Evolutionary conservation across 2,329 filamentous ascomycete species (phyloP).

Genomic region (Aspergillus tamarii): DNA sequence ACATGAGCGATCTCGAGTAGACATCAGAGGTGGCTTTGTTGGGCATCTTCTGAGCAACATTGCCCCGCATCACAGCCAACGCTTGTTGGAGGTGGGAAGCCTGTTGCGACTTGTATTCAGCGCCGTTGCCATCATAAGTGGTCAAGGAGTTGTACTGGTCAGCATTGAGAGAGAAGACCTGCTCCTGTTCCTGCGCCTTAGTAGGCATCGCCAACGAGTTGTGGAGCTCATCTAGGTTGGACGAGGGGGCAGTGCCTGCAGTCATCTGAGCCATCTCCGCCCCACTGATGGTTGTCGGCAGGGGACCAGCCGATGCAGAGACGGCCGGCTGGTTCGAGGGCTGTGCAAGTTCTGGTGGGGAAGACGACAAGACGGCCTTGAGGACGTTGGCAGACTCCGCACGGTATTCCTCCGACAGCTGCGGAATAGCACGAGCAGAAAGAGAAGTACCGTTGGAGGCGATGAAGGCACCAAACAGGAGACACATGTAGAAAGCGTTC

Average conservation of each 20-base stretch:
- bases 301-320: conserved; percentile 26
- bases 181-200: conserved; percentile 83
- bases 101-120: conserved; percentile 42
- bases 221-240: conserved; percentile 65
- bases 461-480: conserved; percentile 94
- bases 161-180: conserved; percentile 82
- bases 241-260: conserved; percentile 31
- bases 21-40: conserved; percentile 73
- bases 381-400: conserved; percentile 52
- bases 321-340: conserved; percentile 49
- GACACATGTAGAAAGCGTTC: conserved; percentile 85
- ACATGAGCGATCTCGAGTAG: conserved; percentile 88
- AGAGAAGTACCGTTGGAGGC: conserved; percentile 77
- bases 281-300: conserved; percentile 39
- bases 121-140: conserved; percentile 61
- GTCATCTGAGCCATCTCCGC: conserved; percentile 46
- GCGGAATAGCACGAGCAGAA: conserved; percentile 58
- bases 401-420: conserved; percentile 51
- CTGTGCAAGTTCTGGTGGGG: conserved; percentile 52
- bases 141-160: conserved; percentile 87
- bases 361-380: conserved; percentile 49
- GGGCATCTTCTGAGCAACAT: conserved; percentile 62
- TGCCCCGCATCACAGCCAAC: conserved; percentile 74
- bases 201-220: conserved; percentile 73
- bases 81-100: conserved; percentile 60